These are phyloP conservation scores for Hibiscus trionum DNA, from an alignment of 345 rosid genomes.

Conservation along the genomic window DNA sequence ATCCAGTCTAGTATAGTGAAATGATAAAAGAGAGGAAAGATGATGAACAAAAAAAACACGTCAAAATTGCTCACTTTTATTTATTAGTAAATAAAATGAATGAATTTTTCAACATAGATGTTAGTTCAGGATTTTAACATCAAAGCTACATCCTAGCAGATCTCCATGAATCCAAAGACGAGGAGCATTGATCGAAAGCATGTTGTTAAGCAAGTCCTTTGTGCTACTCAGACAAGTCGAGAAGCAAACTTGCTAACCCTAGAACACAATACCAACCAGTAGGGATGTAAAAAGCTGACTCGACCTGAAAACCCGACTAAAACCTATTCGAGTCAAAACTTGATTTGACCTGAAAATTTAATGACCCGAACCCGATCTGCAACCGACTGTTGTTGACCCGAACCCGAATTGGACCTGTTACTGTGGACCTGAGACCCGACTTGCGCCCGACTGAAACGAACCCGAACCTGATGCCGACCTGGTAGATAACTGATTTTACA, in stretches of 20 bases:
- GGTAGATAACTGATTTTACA: too few relatives aligned
- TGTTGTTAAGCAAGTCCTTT: background rate
- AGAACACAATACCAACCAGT: slow-evolving; percentile 53
- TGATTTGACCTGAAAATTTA: too few relatives aligned
- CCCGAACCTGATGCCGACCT: too few relatives aligned
- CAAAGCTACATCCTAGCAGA: background rate
- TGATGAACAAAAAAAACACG: background rate
- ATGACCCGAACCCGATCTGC: too few relatives aligned
- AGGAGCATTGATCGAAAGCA: background rate
- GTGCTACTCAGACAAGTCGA: slow-evolving; percentile 19
- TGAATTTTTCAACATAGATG: background rate
- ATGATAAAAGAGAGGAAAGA: background rate
- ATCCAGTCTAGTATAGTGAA: too few relatives aligned
- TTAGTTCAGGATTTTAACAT: background rate
- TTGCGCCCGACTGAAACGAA: too few relatives aligned
- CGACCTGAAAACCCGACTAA: too few relatives aligned
- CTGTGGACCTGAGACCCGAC: too few relatives aligned
- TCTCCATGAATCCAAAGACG: background rate
- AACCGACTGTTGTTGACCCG: too few relatives aligned
- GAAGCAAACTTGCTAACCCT: slow-evolving; percentile 43
- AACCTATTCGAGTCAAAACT: too few relatives aligned
- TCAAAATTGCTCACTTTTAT: background rate
- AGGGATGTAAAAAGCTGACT: too few relatives aligned
- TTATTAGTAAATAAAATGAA: background rate
- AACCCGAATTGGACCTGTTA: too few relatives aligned